phyloP scores from a whole-genome alignment of 179 eudicot genomes.

The Dionaea muscipula region DNA sequence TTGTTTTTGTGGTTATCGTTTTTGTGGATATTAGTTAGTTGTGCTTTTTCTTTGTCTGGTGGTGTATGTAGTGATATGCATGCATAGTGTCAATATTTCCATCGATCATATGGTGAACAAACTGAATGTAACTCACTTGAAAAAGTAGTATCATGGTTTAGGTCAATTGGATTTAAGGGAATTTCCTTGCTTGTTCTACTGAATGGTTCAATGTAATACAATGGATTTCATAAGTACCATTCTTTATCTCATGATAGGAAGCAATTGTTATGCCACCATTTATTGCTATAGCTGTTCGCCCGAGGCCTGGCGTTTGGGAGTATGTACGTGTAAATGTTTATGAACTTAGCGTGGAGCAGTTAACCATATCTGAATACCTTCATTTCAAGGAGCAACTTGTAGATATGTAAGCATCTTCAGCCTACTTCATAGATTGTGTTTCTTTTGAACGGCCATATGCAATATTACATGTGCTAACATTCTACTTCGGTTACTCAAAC shows the following conservation, averaged over 20 bases:
- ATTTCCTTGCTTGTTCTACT: too few species aligned
- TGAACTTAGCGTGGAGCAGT: constrained; percentile 69
- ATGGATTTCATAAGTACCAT: too few species aligned
- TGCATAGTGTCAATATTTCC: too few species aligned
- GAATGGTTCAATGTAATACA: too few species aligned
- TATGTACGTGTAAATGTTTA: constrained; percentile 65
- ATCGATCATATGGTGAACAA: too few species aligned
- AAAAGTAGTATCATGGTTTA: too few species aligned
- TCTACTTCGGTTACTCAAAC: background rate
- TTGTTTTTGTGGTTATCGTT: too few species aligned
- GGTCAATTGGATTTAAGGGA: background rate
- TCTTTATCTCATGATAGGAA: constrained; percentile 25
- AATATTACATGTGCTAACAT: background rate
- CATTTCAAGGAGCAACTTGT: constrained; percentile 73
- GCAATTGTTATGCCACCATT: constrained; percentile 71
- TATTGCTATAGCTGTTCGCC: constrained; percentile 69
- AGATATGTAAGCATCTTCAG: constrained; percentile 40
- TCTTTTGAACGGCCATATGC: background rate
- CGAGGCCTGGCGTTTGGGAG: constrained; percentile 89
- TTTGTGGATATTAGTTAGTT: too few species aligned
- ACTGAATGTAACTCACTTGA: too few species aligned
- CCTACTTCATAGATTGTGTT: background rate
- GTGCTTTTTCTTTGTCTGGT: too few species aligned
- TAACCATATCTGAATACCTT: constrained; percentile 59
- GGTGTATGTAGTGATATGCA: too few species aligned